Evolutionary conservation across 208 protist species (phyloP).

Genomic region (Angomonas deanei): DNA sequence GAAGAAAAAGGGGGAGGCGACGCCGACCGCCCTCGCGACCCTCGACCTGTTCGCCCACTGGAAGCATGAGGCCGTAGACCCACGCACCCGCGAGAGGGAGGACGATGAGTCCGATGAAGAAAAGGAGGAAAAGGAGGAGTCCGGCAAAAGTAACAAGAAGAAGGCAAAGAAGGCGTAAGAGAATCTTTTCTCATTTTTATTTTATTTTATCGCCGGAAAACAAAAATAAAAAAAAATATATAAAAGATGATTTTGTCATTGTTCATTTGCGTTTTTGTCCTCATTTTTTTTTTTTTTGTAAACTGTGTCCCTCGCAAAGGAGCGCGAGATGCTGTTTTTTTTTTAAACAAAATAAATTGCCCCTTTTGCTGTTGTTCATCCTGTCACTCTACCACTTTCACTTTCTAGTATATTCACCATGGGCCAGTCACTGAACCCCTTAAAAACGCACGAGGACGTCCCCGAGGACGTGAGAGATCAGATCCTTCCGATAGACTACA

Average conservation of each 20-base stretch:
- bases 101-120: conserved; percentile 11
- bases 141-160: conserved; percentile 9
- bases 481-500: conserved; percentile 68
- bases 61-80: conserved; percentile 59
- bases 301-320: too few relatives aligned
- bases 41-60: conserved; percentile 75
- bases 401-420: conserved; percentile 22
- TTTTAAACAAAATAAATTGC: too few relatives aligned
- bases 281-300: not conserved
- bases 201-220: not conserved
- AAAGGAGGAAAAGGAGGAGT: conserved; percentile 12
- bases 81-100: conserved; percentile 32
- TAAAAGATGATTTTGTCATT: not conserved
- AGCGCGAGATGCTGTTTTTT: too few relatives aligned
- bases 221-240: conserved; percentile 7
- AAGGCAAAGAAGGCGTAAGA: too few relatives aligned
- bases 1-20: not conserved
- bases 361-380: not conserved
- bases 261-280: too few relatives aligned
- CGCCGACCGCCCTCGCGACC: not conserved
- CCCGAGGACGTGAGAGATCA: conserved; percentile 59
- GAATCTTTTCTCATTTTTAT: not conserved
- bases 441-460: conserved; percentile 54
- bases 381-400: not conserved
- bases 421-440: conserved; percentile 51